A percentile compares a stretch with the other conserved stretches of the same genome.
Evolutionary conservation across 2,329 filamentous ascomycete genomes (phyloP).

Genomic region (Aspergillus jensenii): DNA sequence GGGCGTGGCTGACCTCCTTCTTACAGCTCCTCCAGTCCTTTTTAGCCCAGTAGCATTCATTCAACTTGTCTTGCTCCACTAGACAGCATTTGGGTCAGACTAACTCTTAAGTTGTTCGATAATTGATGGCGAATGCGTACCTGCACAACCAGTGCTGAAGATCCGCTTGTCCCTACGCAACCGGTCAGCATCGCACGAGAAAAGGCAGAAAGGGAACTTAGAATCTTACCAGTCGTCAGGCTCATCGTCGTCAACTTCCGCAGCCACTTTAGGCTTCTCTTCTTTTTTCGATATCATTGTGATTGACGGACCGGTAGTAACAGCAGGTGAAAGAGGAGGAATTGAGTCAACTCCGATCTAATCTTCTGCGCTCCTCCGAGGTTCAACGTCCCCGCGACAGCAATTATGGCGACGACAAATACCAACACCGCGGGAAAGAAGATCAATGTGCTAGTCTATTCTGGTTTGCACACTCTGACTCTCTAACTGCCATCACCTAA

Average conservation of each 20-base stretch:
- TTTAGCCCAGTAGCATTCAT: conserved; percentile 93
- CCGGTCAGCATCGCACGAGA: conserved; percentile 17
- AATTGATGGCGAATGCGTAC: conserved; percentile 49
- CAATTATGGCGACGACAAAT: conserved; percentile 27
- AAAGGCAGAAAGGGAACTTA: neutral
- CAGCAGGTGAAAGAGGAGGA: conserved; percentile 1
- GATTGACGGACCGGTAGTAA: conserved; percentile 2
- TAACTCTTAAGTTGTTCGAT: neutral
- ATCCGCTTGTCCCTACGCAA: conserved; percentile 89
- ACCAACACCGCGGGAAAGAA: conserved; percentile 59
- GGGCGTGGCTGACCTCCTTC: conserved; percentile 67
- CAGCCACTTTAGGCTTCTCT: conserved; percentile 40
- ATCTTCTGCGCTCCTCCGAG: neutral
- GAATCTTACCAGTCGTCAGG: conserved; percentile 81
- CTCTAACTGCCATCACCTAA: conserved; percentile 28
- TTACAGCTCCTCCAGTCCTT: conserved; percentile 93
- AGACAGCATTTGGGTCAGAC: conserved; percentile 6
- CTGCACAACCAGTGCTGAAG: conserved; percentile 90
- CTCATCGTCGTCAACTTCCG: conserved; percentile 72
- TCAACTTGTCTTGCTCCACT: conserved; percentile 90
- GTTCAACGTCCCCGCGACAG: conserved; percentile 21
- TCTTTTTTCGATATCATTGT: conserved; percentile 64
- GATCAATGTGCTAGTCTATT: conserved; percentile 92
- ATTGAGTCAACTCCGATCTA: conserved; percentile 1
- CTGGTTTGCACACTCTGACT: conserved; percentile 57